phyloP scores from a whole-genome alignment of 805 yeast species.

The Debaryomyces castellii region DNA sequence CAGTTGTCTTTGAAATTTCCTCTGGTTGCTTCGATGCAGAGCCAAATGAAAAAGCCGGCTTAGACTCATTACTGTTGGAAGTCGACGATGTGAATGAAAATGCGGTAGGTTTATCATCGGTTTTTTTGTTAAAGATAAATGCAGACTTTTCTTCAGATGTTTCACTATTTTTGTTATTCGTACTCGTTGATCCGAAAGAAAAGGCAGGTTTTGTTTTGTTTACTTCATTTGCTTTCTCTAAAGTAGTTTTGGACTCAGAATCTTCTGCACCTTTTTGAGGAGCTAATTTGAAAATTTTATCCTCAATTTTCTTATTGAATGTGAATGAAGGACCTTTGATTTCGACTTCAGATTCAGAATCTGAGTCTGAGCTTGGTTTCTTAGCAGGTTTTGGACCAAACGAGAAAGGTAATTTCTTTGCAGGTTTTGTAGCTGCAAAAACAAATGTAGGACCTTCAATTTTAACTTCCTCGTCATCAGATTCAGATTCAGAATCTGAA shows the following conservation, averaged over 20 bases:
- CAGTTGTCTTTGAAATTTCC: background rate
- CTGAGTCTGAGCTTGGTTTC: conserved; percentile 42
- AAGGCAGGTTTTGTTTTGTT: conserved; percentile 12
- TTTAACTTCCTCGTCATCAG: conserved; percentile 25
- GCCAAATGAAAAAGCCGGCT: conserved; percentile 20
- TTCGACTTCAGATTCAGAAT: conserved; percentile 61
- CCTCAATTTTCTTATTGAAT: conserved; percentile 36
- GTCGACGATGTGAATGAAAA: background rate
- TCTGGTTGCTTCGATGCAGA: conserved; percentile 3
- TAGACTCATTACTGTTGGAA: conserved; percentile 5
- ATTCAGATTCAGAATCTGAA: conserved; percentile 26
- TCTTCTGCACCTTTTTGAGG: background rate
- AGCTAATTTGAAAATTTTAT: conserved; percentile 28
- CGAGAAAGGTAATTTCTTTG: conserved; percentile 37
- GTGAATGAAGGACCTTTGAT: conserved; percentile 73
- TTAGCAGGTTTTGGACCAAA: conserved; percentile 32
- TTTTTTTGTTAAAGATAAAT: conserved; percentile 19
- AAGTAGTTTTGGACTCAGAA: background rate
- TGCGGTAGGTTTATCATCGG: background rate
- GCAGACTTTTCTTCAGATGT: conserved; percentile 11
- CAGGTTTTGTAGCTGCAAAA: conserved; percentile 23
- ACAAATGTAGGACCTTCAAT: conserved; percentile 39
- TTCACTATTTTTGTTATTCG: conserved; percentile 23
- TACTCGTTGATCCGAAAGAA: conserved; percentile 14
- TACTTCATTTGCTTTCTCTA: background rate